These are phyloP conservation scores for Colletotrichum plurivorum DNA, from an alignment of 2,329 filamentous ascomycete genomes.

Conservation along the genomic window DNA sequence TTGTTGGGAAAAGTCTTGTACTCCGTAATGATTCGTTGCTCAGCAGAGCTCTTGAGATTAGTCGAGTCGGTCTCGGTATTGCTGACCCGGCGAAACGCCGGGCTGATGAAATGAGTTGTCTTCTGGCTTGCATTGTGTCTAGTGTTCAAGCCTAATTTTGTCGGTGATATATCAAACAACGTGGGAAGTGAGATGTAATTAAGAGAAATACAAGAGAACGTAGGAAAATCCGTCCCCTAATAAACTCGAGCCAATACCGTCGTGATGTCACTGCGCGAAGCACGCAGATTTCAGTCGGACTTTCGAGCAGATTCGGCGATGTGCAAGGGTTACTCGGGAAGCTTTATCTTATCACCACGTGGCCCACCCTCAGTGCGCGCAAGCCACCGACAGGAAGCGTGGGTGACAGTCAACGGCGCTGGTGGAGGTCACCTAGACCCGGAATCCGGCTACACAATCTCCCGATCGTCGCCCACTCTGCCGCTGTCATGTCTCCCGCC, in stretches of 20 bases:
- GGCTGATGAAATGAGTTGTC: constrained; percentile 55
- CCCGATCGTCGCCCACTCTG: not conserved
- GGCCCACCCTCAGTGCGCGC: constrained; percentile 35
- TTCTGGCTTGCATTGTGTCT: constrained; percentile 57
- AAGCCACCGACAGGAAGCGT: too few relatives aligned
- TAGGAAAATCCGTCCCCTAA: constrained; percentile 13
- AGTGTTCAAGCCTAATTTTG: not conserved
- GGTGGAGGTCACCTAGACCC: not conserved
- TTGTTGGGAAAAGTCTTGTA: constrained; percentile 54
- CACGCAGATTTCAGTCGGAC: constrained; percentile 44
- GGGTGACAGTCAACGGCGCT: not conserved
- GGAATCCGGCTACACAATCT: not conserved
- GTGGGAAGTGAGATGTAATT: not conserved
- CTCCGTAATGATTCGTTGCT: constrained; percentile 20
- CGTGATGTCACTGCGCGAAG: constrained; percentile 30
- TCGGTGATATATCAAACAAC: not conserved
- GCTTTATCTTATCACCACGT: constrained; percentile 53
- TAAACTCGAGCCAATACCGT: constrained; percentile 10
- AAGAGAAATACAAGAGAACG: not conserved
- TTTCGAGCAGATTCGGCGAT: constrained; percentile 59
- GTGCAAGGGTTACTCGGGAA: constrained; percentile 19
- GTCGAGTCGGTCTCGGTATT: constrained; percentile 46
- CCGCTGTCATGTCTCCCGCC: not conserved
- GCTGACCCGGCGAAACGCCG: constrained; percentile 53
- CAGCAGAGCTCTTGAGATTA: constrained; percentile 30